Evolutionary conservation across 768 basidiomycete genomes (phyloP).

Genomic region (Lactarius sp.): DNA sequence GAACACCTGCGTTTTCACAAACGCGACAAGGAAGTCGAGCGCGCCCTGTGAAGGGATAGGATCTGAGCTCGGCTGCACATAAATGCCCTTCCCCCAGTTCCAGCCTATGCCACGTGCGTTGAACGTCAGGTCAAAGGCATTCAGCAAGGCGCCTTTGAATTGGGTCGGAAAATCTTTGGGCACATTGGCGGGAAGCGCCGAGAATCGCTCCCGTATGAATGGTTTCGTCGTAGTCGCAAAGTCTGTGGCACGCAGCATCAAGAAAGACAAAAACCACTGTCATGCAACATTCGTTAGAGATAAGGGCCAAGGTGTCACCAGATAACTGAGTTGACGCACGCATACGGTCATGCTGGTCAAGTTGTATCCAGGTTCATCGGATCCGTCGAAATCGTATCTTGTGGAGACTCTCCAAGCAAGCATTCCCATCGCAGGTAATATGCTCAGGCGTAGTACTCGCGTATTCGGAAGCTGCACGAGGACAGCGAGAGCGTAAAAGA

Average conservation of each 20-base stretch:
- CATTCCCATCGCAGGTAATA: constrained; percentile 48
- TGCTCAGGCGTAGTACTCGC: constrained; percentile 38
- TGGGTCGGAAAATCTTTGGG: constrained; percentile 7
- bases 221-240: constrained; percentile 15
- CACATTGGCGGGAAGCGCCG: constrained; percentile 11
- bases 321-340: constrained; percentile 8
- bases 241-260: constrained; percentile 20
- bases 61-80: constrained; percentile 36
- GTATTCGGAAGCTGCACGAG: constrained; percentile 48
- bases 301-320: background rate
- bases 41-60: constrained; percentile 39
- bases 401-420: constrained; percentile 40
- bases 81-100: constrained; percentile 45
- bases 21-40: constrained; percentile 35
- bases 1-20: constrained; percentile 43
- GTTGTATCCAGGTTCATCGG: constrained; percentile 23
- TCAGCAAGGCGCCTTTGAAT: constrained; percentile 13
- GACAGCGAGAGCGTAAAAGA: constrained; percentile 49
- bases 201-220: constrained; percentile 21
- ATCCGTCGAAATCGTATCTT: constrained; percentile 39
- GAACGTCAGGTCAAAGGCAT: constrained; percentile 47
- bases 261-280: constrained; percentile 18
- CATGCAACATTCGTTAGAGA: background rate
- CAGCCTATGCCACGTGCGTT: constrained; percentile 58
- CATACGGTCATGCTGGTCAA: constrained; percentile 17